A percentile compares a stretch with the other conserved stretches of the same genome.
Conservation (phyloP, 306 rosid genomes). For the Heteromeles arbutifolia region DNA sequence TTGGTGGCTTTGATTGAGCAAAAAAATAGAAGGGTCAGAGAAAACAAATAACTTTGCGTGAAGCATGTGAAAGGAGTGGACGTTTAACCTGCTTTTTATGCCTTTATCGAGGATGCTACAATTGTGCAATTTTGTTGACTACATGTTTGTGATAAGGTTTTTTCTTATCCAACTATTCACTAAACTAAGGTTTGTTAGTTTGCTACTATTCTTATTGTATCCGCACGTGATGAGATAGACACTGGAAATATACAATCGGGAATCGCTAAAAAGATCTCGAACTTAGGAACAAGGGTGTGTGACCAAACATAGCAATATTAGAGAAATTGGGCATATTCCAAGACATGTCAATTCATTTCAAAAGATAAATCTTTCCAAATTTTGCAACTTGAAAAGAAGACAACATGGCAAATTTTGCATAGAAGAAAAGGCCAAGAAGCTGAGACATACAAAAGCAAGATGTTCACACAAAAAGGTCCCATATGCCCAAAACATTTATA, state of each 20-base stretch:
- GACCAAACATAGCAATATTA: neutral
- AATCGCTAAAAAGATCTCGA: no score
- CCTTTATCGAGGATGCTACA: neutral
- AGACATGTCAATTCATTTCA: neutral
- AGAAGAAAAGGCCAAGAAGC: neutral
- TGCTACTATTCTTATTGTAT: neutral
- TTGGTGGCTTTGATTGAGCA: neutral
- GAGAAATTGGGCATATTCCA: neutral
- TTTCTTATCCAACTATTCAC: neutral
- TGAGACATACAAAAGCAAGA: neutral
- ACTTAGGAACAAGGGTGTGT: neutral
- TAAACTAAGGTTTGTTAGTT: neutral
- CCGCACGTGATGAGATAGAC: no score
- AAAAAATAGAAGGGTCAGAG: neutral
- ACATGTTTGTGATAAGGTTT: neutral
- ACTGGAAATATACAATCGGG: no score
- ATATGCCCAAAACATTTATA: no score
- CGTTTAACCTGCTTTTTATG: neutral
- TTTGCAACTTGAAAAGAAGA: neutral
- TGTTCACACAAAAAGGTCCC: neutral
- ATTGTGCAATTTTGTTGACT: neutral
- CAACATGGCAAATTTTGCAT: no score
- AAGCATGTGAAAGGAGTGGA: neutral
- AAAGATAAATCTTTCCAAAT: neutral
- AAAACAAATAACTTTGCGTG: neutral